Base-by-base conservation (phyloP, 192 early-diverging fungal genomes). In the Geosiphon pyriformis region DNA sequence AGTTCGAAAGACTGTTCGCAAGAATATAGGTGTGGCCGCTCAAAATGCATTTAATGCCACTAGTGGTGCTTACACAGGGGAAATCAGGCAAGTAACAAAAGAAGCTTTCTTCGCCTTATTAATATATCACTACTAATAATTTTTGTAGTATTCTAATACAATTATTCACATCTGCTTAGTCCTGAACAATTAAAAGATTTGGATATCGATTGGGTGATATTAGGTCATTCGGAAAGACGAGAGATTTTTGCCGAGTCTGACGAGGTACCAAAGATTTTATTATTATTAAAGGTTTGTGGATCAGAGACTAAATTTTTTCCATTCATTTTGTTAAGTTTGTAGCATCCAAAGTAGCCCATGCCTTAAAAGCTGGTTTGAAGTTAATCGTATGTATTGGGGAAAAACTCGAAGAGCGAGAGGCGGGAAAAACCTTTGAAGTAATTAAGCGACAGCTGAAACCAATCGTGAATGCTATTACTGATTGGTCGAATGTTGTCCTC, bases 221-320 rank as follows among this genome's bases (percentile, higher is more conserved):
- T 98, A 69, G 98, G 98, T 61, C 98, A 99, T 87, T 98, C 95
- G 68, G 98, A 99, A 78, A 92, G 98, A 72, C 87, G 98, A 73
- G 90, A 92, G 76, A 87, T 92, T 74, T 93, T 95, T 76, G 73
- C 76, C 25, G 97, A 98, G 79, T 80, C 86, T 35, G 89, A 93
- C 75, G 88, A 96, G 53, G 87, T 88, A 73, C 46, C 60, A 35
- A 4, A 37, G 6, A 34, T 18, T 46, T 17, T 25, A 20, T 37
- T 48, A n/a, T n/a, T n/a, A n/a, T n/a, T n/a, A n/a, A n/a, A n/a
- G n/a, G n/a, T n/a, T n/a, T n/a, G n/a, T n/a, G n/a, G n/a, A n/a
- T n/a, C n/a, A n/a, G n/a, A n/a, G n/a, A n/a, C n/a, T n/a, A n/a
- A n/a, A n/a, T n/a, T n/a, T n/a, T 32, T 64, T 17, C 12, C 31